Percentiles rank a stretch among this genome's conserved stretches.
Evolutionary conservation across 768 basidiomycete genomes (phyloP).

Genomic region (Leccinum subtestaceum): DNA sequence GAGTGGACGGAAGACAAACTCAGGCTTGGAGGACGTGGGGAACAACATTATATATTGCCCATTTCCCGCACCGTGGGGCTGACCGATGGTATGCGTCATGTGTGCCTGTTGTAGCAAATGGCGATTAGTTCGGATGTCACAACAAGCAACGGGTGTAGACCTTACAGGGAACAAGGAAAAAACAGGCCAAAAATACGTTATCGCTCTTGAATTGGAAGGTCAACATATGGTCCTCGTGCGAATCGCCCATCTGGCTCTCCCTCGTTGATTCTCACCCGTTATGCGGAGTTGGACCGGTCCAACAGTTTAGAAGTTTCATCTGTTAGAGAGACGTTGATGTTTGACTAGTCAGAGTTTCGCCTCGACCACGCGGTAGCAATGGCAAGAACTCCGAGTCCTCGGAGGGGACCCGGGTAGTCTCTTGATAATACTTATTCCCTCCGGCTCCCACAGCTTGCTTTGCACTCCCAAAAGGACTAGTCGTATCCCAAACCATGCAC

Average conservation of each 20-base stretch:
- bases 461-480: too few relatives aligned
- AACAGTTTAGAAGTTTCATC: background rate
- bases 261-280: too few relatives aligned
- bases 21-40: background rate
- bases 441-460: too few relatives aligned
- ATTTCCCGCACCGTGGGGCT: background rate
- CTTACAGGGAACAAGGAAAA: background rate
- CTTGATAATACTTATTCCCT: too few relatives aligned
- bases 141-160: background rate
- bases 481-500: too few relatives aligned
- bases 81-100: background rate
- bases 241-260: background rate
- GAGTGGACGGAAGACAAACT: background rate
- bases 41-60: slow-evolving; percentile 10
- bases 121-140: background rate
- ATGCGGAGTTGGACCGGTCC: background rate
- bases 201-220: slow-evolving; percentile 2
- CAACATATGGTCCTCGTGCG: background rate
- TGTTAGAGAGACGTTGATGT: too few relatives aligned
- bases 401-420: too few relatives aligned
- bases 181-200: background rate
- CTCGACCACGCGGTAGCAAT: too few relatives aligned
- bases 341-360: too few relatives aligned
- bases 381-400: too few relatives aligned
- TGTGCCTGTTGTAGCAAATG: background rate